phyloP scores from a whole-genome alignment of 177 flowering plant genomes.

The Vitis hybrid region DNA sequence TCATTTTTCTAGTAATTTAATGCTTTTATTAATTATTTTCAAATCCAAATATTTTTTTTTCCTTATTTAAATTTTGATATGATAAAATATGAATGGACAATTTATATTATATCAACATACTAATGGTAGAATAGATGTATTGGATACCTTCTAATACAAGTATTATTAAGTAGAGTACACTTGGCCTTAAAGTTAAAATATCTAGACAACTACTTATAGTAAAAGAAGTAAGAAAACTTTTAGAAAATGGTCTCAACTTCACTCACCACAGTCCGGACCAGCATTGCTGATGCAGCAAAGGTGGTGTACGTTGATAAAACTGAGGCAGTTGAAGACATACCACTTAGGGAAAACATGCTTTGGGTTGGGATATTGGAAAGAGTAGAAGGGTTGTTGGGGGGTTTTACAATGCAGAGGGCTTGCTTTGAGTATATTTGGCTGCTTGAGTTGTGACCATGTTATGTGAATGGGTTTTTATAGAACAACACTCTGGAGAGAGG shows the following conservation, averaged over 20 bases:
- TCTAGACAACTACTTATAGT: too few species aligned
- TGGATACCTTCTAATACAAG: too few species aligned
- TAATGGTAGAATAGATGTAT: too few species aligned
- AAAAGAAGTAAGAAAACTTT: too few species aligned
- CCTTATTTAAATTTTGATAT: too few species aligned
- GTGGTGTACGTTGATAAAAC: neutral
- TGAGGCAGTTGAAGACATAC: neutral
- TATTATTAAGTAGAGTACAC: too few species aligned
- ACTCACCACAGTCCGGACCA: neutral
- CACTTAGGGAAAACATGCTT: neutral
- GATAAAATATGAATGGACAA: too few species aligned
- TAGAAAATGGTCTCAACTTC: neutral
- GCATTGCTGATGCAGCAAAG: conserved; percentile 3
- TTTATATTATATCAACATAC: too few species aligned
- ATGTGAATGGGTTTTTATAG: neutral
- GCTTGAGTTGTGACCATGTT: neutral
- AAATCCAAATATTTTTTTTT: too few species aligned
- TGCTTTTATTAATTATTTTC: too few species aligned
- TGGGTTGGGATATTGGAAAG: neutral
- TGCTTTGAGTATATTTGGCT: neutral
- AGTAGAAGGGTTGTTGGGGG: neutral
- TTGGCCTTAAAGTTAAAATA: too few species aligned
- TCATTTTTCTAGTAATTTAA: too few species aligned
- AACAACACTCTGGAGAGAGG: neutral
- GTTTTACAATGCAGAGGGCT: neutral